Evolutionary conservation across 305 asterid species (phyloP).

Genomic region (Fraxinus platypoda): DNA sequence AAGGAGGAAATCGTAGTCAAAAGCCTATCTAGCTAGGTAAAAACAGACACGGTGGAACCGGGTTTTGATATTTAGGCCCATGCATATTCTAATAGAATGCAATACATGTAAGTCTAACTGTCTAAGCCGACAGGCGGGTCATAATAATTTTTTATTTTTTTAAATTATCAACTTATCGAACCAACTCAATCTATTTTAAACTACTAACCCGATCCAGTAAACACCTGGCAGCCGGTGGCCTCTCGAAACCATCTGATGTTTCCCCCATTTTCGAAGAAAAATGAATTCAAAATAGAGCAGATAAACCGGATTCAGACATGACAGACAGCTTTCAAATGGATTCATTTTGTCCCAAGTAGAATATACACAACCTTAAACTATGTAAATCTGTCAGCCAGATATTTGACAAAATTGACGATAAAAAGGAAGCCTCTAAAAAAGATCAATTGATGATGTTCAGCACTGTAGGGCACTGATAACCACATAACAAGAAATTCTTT

Average conservation of each 20-base stretch:
- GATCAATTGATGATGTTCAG: constrained; percentile 34
- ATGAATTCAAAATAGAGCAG: not conserved
- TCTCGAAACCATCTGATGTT: too few species aligned
- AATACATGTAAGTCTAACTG: too few species aligned
- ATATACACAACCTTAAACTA: constrained; percentile 24
- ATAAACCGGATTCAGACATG: constrained; percentile 20
- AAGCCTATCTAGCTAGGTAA: not conserved
- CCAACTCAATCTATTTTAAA: too few species aligned
- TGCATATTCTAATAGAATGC: not conserved
- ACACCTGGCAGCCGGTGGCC: too few species aligned
- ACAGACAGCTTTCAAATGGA: constrained; percentile 27
- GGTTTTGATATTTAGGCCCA: not conserved
- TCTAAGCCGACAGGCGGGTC: too few species aligned
- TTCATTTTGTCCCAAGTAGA: not conserved
- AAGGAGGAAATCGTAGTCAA: too few species aligned
- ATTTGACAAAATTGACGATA: constrained; percentile 35
- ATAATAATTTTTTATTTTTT: too few species aligned
- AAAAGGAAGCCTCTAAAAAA: constrained; percentile 21
- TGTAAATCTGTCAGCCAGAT: constrained; percentile 39
- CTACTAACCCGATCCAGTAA: not conserved
- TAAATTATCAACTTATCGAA: too few species aligned
- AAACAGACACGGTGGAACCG: not conserved
- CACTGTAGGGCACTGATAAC: constrained; percentile 29
- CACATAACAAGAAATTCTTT: constrained; percentile 33
- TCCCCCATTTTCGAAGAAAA: too few species aligned